Percentiles rank a stretch among this genome's conserved stretches.
phyloP scores from a whole-genome alignment of 306 rosid species.

The Dalbergia cultrata region DNA sequence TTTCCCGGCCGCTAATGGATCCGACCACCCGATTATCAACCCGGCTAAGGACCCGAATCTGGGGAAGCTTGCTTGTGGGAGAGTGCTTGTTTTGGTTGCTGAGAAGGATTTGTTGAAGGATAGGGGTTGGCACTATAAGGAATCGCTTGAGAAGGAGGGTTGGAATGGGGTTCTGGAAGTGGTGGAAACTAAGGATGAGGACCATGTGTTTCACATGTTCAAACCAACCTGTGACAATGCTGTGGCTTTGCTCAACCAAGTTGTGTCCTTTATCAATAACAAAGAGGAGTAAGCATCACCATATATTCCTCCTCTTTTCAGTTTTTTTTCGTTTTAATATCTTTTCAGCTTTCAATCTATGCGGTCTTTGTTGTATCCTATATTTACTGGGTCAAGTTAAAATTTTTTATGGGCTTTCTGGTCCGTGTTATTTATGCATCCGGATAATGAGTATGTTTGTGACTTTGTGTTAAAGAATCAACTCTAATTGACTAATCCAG shows the following conservation, averaged over 20 bases:
- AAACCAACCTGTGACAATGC: slow-evolving; percentile 57
- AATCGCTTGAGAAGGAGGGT: slow-evolving; percentile 58
- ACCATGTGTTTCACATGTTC: slow-evolving; percentile 68
- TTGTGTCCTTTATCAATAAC: slow-evolving; percentile 55
- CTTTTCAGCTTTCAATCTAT: background rate
- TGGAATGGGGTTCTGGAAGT: slow-evolving; percentile 63
- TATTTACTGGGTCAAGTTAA: background rate
- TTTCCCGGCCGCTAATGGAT: slow-evolving; percentile 53
- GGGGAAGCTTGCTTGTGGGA: slow-evolving; percentile 54
- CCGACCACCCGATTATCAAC: slow-evolving; percentile 69
- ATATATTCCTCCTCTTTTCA: no score
- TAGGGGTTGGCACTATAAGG: slow-evolving; percentile 61
- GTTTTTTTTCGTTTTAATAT: no score
- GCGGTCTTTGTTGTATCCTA: background rate
- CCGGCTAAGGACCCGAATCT: slow-evolving; percentile 68
- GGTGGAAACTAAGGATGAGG: slow-evolving; percentile 57
- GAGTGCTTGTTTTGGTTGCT: slow-evolving; percentile 71
- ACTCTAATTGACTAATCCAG: no score
- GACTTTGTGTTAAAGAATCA: no score
- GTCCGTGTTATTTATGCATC: no score
- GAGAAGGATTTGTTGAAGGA: slow-evolving; percentile 67
- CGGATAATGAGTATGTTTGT: background rate
- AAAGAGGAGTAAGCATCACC: slow-evolving; percentile 27
- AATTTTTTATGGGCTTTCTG: background rate
- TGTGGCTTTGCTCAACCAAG: slow-evolving; percentile 39